Percentiles rank a stretch among this genome's conserved stretches.
These are phyloP conservation scores for Komagataella populi DNA, from an alignment of 805 yeast species.

Conservation along the genomic window DNA sequence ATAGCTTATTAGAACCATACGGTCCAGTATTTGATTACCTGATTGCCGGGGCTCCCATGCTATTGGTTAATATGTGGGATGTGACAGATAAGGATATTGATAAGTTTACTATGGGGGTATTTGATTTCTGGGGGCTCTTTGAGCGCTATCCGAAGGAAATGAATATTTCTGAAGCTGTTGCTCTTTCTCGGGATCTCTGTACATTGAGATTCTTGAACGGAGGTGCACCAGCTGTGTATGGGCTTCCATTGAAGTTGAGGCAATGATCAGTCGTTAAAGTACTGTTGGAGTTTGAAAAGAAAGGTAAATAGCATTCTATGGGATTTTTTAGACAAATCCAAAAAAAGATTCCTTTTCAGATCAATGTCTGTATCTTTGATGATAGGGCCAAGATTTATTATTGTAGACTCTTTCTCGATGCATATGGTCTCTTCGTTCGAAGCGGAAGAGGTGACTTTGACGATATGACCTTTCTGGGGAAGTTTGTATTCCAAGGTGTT, in stretches of 20 bases:
- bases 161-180: conserved; percentile 42
- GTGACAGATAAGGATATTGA: conserved; percentile 96
- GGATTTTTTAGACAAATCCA: background rate
- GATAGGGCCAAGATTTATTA: background rate
- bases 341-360: background rate
- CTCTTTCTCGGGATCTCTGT: conserved; percentile 52
- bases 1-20: conserved; percentile 44
- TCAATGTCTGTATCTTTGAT: background rate
- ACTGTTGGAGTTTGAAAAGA: background rate
- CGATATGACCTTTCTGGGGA: background rate
- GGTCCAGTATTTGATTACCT: conserved; percentile 73
- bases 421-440: background rate
- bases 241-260: conserved; percentile 46
- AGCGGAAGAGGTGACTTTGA: background rate
- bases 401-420: background rate
- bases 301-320: background rate
- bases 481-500: background rate
- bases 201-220: conserved; percentile 70
- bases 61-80: conserved; percentile 87
- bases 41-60: conserved; percentile 69
- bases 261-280: background rate
- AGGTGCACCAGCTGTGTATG: conserved; percentile 86
- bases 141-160: conserved; percentile 9
- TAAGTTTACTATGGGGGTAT: conserved; percentile 46
- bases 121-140: conserved; percentile 55